phyloP scores from a whole-genome alignment of 129 eudicot species.

The Chrysanthemum lavandulifolium region DNA sequence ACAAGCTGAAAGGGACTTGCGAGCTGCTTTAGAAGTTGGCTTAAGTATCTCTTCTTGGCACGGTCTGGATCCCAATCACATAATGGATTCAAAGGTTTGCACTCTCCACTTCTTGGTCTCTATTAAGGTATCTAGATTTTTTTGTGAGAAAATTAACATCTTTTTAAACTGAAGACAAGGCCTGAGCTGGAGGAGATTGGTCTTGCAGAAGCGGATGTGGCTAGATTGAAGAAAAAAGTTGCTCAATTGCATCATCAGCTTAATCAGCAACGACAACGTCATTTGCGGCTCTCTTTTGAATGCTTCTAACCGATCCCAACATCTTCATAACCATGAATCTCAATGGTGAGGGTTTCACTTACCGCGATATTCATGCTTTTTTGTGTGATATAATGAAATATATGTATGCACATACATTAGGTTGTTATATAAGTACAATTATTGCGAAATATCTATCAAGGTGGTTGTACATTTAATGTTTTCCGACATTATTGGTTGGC shows the following conservation, averaged over 20 bases:
- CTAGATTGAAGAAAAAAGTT: constrained; percentile 92
- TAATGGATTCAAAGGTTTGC: constrained; percentile 92
- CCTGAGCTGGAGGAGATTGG: constrained; percentile 99
- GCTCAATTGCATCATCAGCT: constrained; percentile 95
- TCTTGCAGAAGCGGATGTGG: constrained; percentile 98
- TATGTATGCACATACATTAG: not conserved
- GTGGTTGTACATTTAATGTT: not conserved
- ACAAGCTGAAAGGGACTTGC: constrained; percentile 95
- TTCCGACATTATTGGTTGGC: constrained; percentile 65
- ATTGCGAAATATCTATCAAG: not conserved
- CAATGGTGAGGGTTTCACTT: constrained; percentile 54
- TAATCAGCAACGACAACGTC: constrained; percentile 94
- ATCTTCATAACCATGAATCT: constrained; percentile 51
- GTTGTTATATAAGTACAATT: not conserved
- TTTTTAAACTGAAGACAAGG: constrained; percentile 60
- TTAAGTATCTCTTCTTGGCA: constrained; percentile 94
- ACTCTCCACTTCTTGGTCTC: not conserved
- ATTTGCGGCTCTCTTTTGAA: constrained; percentile 70
- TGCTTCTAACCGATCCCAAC: constrained; percentile 60
- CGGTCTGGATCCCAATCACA: constrained; percentile 66
- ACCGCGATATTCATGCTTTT: not conserved
- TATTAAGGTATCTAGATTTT: not conserved
- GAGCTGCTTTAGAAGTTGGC: constrained; percentile 96
- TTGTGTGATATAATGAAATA: constrained; percentile 6
- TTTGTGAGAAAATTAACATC: constrained; percentile 2